Base-by-base conservation (phyloP, 169 alveolate species). In the Cryptosporidium felis region DNA sequence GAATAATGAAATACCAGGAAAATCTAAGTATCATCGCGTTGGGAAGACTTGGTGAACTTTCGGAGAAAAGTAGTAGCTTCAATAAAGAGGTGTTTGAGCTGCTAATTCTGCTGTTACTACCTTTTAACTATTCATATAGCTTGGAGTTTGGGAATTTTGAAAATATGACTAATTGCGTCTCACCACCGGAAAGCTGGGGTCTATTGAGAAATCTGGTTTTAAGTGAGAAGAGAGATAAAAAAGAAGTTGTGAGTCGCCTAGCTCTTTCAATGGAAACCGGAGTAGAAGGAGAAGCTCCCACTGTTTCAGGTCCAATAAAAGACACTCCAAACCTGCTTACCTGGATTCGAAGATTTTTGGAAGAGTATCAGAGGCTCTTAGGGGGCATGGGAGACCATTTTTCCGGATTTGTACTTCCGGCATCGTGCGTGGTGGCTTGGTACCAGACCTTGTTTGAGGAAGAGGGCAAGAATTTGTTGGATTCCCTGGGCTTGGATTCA, bases 351-450 rank as follows among this genome's bases (percentile, higher is more conserved):
- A 12, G 2, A 14, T 45, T 28, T 14, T 14, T 65, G 0, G n/a
- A 28, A 28, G 38, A 47, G 3, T 65, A 44, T 44, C 30, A 32
- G 3, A 12, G 28, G 5, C 2, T 18, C 32, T 40, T 26, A 44
- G 49, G 36, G 34, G 23, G 30, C 8, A n/a, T 61, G 10, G 12
- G 12, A 0, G 30, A 38, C n/a, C 58, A 38, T n/a, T 6, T 16
- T 14, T 32, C 38, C 9, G 28, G 62, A 44, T 16, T 63, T 10
- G 53, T 63, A 26, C 28, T 63, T 14, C 66, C 85, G 21, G 36
- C 85, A 14, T 36, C 74, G 14, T 8, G 47, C 8, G 6, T 45
- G 8, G 23, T 74, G 9, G 30, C 32, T 32, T 74, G 85, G 85
- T 74, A 53, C 41, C 66, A 51, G 28, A 23, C 32, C 26, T 23